Evolutionary conservation across 1,139 yeast species (phyloP).

Genomic region (Entelexis paramagnoliae): DNA sequence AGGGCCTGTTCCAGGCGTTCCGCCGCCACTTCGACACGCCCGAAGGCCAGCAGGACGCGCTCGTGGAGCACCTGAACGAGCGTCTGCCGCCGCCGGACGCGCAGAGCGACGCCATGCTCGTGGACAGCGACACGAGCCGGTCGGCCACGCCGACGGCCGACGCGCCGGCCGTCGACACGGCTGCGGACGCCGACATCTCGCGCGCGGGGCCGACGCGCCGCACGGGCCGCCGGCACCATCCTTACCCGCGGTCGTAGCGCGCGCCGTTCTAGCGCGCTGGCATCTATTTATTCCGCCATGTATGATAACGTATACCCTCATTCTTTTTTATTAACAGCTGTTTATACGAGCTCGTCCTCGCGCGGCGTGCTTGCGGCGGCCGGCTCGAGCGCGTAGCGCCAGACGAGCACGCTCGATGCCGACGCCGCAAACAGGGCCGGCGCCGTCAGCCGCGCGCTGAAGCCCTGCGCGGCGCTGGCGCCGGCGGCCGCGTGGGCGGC

Average conservation of each 20-base stretch:
- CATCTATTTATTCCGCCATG: slow-evolving; percentile 3
- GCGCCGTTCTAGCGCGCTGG: too few species aligned
- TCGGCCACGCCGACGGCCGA: neutral
- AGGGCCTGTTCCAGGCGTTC: slow-evolving; percentile 7
- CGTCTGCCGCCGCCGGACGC: slow-evolving; percentile 1
- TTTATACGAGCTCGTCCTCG: neutral
- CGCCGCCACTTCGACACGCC: slow-evolving; percentile 6
- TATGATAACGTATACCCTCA: neutral
- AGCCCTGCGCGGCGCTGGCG: neutral
- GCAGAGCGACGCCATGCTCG: neutral
- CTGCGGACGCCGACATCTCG: neutral
- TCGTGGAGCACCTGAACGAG: neutral
- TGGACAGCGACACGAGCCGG: slow-evolving; percentile 1
- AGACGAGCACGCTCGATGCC: neutral
- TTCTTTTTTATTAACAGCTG: neutral
- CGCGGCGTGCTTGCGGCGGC: too few species aligned
- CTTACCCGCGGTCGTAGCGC: neutral
- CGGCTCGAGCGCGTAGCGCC: neutral
- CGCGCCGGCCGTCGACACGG: neutral
- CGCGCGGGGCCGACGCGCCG: slow-evolving; percentile 7
- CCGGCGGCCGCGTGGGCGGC: neutral
- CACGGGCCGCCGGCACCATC: neutral
- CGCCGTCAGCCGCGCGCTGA: neutral
- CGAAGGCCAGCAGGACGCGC: neutral
- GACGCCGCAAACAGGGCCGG: neutral